Conservation (phyloP, 441 rosid genomes). For the Bruguiera hainesii region DNA sequence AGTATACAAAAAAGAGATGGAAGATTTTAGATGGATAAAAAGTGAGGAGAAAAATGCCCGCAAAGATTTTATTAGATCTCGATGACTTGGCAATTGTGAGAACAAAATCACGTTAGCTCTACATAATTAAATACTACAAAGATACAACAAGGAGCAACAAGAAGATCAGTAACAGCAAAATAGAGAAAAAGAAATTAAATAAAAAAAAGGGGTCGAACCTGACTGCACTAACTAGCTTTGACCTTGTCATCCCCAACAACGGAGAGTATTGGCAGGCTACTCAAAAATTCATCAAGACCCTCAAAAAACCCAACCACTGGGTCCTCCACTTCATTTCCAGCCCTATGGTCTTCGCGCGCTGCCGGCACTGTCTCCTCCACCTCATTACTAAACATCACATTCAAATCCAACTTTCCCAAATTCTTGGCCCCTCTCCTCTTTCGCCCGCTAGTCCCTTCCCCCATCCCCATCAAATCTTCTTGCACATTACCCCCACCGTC, state of each 20-base stretch:
- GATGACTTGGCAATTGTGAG: conserved; percentile 27
- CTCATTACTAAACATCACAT: conserved; percentile 94
- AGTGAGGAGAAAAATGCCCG: conserved; percentile 18
- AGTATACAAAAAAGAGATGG: conserved; percentile 3
- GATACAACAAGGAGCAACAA: conserved; percentile 31
- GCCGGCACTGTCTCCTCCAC: conserved; percentile 60
- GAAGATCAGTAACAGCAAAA: conserved; percentile 24
- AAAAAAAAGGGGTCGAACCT: conserved; percentile 22
- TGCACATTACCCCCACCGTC: conserved; percentile 25
- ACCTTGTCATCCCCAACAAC: conserved; percentile 82
- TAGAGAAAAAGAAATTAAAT: neutral
- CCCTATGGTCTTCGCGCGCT: conserved; percentile 38
- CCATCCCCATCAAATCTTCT: conserved; percentile 26
- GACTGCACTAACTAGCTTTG: conserved; percentile 65
- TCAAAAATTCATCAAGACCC: conserved; percentile 95
- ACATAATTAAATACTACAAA: conserved; percentile 35
- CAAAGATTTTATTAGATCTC: conserved; percentile 36
- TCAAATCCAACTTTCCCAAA: conserved; percentile 85
- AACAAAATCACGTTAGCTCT: conserved; percentile 25
- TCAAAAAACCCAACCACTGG: conserved; percentile 85
- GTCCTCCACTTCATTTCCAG: conserved; percentile 64
- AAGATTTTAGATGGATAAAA: conserved; percentile 8
- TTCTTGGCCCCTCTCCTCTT: conserved; percentile 57
- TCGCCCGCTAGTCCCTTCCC: conserved; percentile 38
- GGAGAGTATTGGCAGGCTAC: conserved; percentile 85